Evolutionary conservation across 2,329 filamentous ascomycete species (phyloP).

Genomic region (Trichoderma sp.): DNA sequence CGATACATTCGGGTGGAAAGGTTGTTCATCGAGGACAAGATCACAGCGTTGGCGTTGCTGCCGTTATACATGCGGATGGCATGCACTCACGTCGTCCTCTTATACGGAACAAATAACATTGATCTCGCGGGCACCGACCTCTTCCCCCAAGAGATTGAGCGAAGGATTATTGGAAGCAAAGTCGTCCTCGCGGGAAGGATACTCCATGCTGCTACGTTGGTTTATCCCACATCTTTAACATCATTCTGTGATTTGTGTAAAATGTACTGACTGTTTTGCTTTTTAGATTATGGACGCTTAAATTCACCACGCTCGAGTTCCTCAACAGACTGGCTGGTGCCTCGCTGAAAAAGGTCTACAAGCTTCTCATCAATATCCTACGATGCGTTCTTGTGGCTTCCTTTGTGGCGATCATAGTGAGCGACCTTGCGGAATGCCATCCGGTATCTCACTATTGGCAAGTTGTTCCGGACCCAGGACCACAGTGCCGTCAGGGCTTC

Average conservation of each 20-base stretch:
- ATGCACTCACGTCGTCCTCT: conserved; percentile 4
- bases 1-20: conserved; percentile 19
- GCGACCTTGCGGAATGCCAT: conserved; percentile 6
- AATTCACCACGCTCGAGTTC: conserved; percentile 16
- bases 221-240: not conserved
- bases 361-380: not conserved
- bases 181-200: conserved; percentile 13
- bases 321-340: conserved; percentile 7
- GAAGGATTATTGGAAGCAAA: not conserved
- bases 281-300: conserved; percentile 9
- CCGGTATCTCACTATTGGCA: conserved; percentile 19
- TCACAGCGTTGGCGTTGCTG: conserved; percentile 7
- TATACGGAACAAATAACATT: conserved; percentile 16
- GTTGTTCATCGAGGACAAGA: conserved; percentile 16
- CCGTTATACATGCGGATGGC: conserved; percentile 11
- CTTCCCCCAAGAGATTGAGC: not conserved
- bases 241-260: not conserved
- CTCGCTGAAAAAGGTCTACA: conserved; percentile 5
- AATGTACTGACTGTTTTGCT: not conserved
- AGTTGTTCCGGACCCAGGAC: conserved; percentile 7
- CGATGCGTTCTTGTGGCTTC: conserved; percentile 5
- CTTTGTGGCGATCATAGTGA: conserved; percentile 6
- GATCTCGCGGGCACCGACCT: not conserved
- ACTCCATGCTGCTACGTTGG: conserved; percentile 11
- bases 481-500: conserved; percentile 13